These are phyloP conservation scores for Cercospora sojina DNA, from an alignment of 2,329 filamentous ascomycete genomes.

Conservation along the genomic window DNA sequence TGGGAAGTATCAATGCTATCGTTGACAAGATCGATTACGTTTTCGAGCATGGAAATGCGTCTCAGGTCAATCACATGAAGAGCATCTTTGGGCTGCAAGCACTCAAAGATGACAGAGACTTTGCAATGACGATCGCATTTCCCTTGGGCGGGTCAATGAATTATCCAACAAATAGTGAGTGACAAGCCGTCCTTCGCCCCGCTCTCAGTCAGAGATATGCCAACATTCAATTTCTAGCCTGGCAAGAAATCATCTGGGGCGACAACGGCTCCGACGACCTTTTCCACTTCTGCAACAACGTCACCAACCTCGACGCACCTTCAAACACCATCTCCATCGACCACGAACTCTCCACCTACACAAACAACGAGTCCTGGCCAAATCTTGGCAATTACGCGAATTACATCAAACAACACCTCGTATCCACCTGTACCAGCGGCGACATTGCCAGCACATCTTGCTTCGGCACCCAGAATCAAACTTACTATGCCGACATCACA, in stretches of 20 bases:
- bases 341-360: conserved; percentile 50
- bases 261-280: conserved; percentile 49
- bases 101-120: conserved; percentile 53
- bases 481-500: conserved; percentile 47
- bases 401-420: conserved; percentile 50
- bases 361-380: conserved; percentile 51
- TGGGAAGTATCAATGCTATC: conserved; percentile 56
- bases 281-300: conserved; percentile 54
- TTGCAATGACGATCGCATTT: conserved; percentile 49
- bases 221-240: conserved; percentile 38
- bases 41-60: conserved; percentile 44
- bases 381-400: conserved; percentile 54
- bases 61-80: conserved; percentile 51
- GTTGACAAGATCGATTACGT: conserved; percentile 58
- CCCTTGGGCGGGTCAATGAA: conserved; percentile 38
- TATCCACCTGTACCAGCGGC: conserved; percentile 46
- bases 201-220: neutral
- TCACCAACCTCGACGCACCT: conserved; percentile 50
- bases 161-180: conserved; percentile 44
- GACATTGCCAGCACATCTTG: conserved; percentile 47
- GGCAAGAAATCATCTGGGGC: conserved; percentile 57
- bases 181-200: neutral
- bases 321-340: conserved; percentile 48
- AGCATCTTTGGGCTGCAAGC: conserved; percentile 52
- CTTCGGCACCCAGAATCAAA: conserved; percentile 48